Evolutionary conservation across 331 rosid genomes (phyloP), one percentile per base, ranked within the genome.

Genomic region (Rosa hybrid): DNA sequence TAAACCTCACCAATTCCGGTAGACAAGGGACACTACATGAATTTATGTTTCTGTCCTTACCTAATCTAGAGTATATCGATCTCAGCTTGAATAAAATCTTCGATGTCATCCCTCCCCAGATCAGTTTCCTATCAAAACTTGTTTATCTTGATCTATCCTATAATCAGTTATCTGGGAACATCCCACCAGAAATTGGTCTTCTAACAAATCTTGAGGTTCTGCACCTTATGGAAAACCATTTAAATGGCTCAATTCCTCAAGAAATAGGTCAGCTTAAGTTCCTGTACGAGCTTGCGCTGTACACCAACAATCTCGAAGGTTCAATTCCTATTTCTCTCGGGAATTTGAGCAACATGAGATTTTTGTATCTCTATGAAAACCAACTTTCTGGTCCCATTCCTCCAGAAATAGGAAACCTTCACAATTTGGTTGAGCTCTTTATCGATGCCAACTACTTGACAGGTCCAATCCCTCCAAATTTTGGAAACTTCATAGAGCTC

Each of bases 201-300:
- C 7, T 80, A 8, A 14, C 54, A 39, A 80, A 63, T 13, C 68
- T 80, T 1, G 10, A 63, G 11, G 68, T 23, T 7, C n/a, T 80
- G 65, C 59, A 27, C 46, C 39, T 73, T 34, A n/a, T n/a, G 53
- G 50, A 3, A 0, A 80, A 80, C 12, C 64, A 63, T 23, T 50
- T 80, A 34, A 64, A 73, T 12, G 57, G 63, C 83, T 49, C 83
- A 39, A 63, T 80, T 39, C 83, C 79, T 30, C 34, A 30, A 30
- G 34, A 30, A 30, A 30, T 30, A 30, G 34, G 34, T 30, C 34
- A 30, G 34, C 34, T 30, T 30, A 30, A 30, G 34, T 30, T 30
- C 34, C 34, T 30, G 34, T 30, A 30, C 34, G 34, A 30, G 34
- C 34, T 30, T 30, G 34, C 34, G 34, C 34, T 30, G 34, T 30